Evolutionary conservation across 1,139 yeast species (phyloP).

Genomic region (Meyerozyma guilliermondii): DNA sequence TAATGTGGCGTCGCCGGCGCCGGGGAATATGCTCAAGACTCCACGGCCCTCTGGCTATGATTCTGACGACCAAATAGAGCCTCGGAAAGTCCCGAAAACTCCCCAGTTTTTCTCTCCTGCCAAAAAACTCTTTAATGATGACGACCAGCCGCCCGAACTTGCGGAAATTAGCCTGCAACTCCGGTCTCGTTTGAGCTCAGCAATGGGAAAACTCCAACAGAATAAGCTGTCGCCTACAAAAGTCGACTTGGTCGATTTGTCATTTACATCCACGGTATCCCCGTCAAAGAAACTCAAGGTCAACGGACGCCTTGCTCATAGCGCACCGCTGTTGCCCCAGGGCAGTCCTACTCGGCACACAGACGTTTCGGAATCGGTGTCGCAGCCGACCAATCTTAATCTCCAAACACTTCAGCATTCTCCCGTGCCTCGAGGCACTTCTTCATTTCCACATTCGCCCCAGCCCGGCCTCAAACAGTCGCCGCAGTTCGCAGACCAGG

Average conservation of each 20-base stretch:
- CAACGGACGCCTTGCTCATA: slow-evolving; percentile 1
- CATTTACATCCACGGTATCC: slow-evolving; percentile 25
- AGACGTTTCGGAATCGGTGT: slow-evolving; percentile 3
- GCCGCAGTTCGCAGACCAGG: not conserved
- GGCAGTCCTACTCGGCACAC: slow-evolving; percentile 2
- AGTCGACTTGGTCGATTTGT: slow-evolving; percentile 28
- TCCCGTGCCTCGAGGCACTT: slow-evolving; percentile 15
- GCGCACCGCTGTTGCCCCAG: slow-evolving; percentile 1
- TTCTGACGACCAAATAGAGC: slow-evolving; percentile 14
- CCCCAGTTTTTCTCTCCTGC: slow-evolving; percentile 38
- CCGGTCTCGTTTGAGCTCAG: slow-evolving; percentile 34
- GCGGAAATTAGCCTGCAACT: slow-evolving; percentile 36
- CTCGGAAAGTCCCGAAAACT: slow-evolving; percentile 32
- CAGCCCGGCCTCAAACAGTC: not conserved
- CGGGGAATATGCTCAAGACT: slow-evolving; percentile 25
- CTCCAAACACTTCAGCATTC: slow-evolving; percentile 36
- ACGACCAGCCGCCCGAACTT: slow-evolving; percentile 21
- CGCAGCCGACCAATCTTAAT: slow-evolving; percentile 27
- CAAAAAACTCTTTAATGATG: slow-evolving; percentile 25
- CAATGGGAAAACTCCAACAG: slow-evolving; percentile 35
- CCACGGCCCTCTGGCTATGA: slow-evolving; percentile 29
- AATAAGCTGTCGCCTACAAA: slow-evolving; percentile 15
- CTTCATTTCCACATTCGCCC: slow-evolving; percentile 2
- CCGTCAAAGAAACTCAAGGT: slow-evolving; percentile 19
- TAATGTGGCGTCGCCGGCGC: slow-evolving; percentile 24